phyloP scores from a whole-genome alignment of 108 stramenopile species.

The Nitzschia sp. region DNA sequence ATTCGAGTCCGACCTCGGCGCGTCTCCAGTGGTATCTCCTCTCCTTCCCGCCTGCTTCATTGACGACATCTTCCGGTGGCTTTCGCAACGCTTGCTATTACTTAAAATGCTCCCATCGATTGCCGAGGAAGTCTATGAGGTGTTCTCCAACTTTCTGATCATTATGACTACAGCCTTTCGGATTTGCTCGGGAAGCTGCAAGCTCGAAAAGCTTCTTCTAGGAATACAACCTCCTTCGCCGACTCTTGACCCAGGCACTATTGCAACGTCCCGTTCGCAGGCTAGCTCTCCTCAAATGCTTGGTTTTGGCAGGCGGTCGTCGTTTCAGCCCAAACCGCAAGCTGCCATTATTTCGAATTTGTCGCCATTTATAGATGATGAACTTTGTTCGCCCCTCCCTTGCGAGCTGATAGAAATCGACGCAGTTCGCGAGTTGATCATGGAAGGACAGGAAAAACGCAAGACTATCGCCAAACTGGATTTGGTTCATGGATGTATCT shows the following conservation, averaged over 20 bases:
- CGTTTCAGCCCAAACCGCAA: not conserved
- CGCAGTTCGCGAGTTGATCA: conserved; percentile 45
- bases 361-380: conserved; percentile 62
- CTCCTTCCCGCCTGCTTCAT: conserved; percentile 13
- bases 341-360: not conserved
- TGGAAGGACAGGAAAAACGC: conserved; percentile 51
- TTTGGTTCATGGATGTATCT: conserved; percentile 55
- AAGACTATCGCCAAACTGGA: conserved; percentile 72
- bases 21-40: too few relatives aligned
- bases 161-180: conserved; percentile 83
- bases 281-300: conserved; percentile 5
- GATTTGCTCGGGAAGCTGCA: conserved; percentile 55
- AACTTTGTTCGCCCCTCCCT: conserved; percentile 64
- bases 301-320: conserved; percentile 14
- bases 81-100: conserved; percentile 43
- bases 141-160: conserved; percentile 65
- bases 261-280: not conserved
- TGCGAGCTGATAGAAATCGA: conserved; percentile 32
- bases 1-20: too few relatives aligned
- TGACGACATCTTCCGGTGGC: conserved; percentile 60
- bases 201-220: conserved; percentile 63
- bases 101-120: conserved; percentile 61
- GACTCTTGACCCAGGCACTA: conserved; percentile 1
- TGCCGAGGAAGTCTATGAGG: conserved; percentile 45
- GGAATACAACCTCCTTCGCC: conserved; percentile 32